A percentile compares a stretch with the other conserved stretches of the same genome.
phyloP scores from a whole-genome alignment of 208 protist genomes.

The Wallacemonas sp. region DNA sequence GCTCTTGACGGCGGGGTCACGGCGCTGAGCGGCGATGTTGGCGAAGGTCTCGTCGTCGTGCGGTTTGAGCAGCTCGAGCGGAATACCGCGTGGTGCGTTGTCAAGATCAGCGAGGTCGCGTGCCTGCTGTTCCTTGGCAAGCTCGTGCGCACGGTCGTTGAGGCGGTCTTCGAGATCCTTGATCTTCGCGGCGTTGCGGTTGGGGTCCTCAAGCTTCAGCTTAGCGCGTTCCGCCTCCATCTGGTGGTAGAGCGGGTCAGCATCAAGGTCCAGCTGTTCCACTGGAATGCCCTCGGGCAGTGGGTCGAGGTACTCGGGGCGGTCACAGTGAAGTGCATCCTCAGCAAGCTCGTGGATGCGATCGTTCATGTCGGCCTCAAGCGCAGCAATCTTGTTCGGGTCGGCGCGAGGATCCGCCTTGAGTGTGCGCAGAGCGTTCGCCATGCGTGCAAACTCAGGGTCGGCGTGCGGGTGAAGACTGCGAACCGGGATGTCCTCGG shows the following conservation, averaged over 20 bases:
- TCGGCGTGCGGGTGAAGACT: constrained; percentile 66
- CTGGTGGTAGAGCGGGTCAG: constrained; percentile 54
- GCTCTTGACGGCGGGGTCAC: constrained; percentile 36
- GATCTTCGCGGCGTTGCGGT: constrained; percentile 56
- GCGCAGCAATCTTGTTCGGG: constrained; percentile 44
- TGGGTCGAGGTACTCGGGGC: constrained; percentile 51
- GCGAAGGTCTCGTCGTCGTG: constrained; percentile 63
- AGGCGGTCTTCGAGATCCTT: constrained; percentile 65
- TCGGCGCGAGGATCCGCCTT: constrained; percentile 49
- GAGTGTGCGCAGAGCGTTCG: constrained; percentile 43
- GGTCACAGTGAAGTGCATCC: constrained; percentile 40
- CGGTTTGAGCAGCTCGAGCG: constrained; percentile 50
- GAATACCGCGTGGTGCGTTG: constrained; percentile 49
- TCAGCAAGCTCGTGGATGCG: constrained; percentile 63
- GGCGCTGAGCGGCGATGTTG: constrained; percentile 35
- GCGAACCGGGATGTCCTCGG: constrained; percentile 51
- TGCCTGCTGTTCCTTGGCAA: constrained; percentile 58
- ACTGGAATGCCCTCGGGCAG: constrained; percentile 58
- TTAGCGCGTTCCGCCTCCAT: constrained; percentile 80
- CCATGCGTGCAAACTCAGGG: constrained; percentile 56
- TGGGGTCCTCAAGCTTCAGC: constrained; percentile 57
- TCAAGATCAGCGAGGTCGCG: constrained; percentile 51
- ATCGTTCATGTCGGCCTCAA: constrained; percentile 78
- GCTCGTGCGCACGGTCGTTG: constrained; percentile 71
- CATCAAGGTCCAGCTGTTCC: constrained; percentile 45